Base-by-base conservation (phyloP, 2,329 filamentous ascomycete genomes). In the Coleophoma eucalyptorum region DNA sequence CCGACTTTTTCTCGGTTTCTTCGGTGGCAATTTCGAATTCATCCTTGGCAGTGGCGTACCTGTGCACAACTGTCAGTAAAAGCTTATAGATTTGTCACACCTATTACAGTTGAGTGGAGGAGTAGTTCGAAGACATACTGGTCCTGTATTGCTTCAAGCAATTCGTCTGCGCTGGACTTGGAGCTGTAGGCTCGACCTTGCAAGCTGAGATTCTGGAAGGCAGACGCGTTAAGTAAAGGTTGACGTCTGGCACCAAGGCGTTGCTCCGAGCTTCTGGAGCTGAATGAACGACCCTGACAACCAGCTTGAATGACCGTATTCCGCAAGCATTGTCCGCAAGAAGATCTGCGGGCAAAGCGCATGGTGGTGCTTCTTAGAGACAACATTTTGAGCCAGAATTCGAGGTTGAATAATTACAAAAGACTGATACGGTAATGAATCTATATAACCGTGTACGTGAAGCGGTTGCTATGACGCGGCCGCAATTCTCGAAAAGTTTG, bases 11-110 rank as follows among this genome's bases (percentile, higher is more conserved):
- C 38, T 73, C 68, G 1, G 73, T 75, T 54, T 72, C 73, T 49
- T 76, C 73, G 0, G 68, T 67, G 3, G 73, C 73, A 54, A 77
- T 76, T 62, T 76, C 73, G 50, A 76, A 73, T 58, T 76, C 73
- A 56, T 76, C 73, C 52, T 69, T 68, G 3, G 73, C 72, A 1
- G 68, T 69, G 50, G 71, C 68, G 54, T 74, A 73, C 43, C 42
- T 44, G 11, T 20, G 5, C 15, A 2, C 15, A 2, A 42, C 5
- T 21, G 12, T 42, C 21, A 42, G 40, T 12, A 18, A 21, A 18
- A 42, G 18, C 19, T 13, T 18, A 31, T 44, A n/a, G 11, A 26
- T 13, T 26, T 31, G 21, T 31, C 35, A 38, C 16, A 18, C 2
- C 35, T 11, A 18, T n/a, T 18, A n/a, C 35, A 12, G 35, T 12